Percentiles rank a stretch among this genome's conserved stretches.
Evolutionary conservation across 1,284 basidiomycete genomes (phyloP).

Genomic region (Exsudoporus floridanus): DNA sequence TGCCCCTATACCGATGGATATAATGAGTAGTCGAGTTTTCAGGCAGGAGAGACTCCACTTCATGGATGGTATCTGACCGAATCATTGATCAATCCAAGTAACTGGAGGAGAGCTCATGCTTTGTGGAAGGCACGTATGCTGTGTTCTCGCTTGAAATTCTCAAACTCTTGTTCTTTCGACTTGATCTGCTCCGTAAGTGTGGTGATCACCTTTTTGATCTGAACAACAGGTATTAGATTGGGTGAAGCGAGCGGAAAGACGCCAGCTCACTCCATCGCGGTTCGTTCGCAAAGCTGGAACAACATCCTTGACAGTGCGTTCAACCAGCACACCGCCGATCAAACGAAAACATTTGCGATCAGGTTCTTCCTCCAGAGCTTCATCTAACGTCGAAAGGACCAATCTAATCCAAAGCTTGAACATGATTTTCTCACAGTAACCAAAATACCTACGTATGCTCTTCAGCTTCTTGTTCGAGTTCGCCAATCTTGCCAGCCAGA

Average conservation of each 20-base stretch:
- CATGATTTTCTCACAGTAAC: conserved; percentile 1
- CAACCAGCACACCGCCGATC: conserved; percentile 94
- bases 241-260: not conserved
- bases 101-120: conserved; percentile 20
- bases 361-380: conserved; percentile 77
- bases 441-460: conserved; percentile 69
- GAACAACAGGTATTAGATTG: conserved; percentile 12
- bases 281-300: conserved; percentile 88
- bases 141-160: conserved; percentile 79
- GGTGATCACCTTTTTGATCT: conserved; percentile 81
- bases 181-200: conserved; percentile 84
- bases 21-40: not conserved
- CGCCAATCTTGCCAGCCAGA: conserved; percentile 87
- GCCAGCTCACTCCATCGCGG: conserved; percentile 67
- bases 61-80: not conserved
- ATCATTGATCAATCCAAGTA: conserved; percentile 1
- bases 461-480: conserved; percentile 90
- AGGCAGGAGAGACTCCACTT: not conserved
- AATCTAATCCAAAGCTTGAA: conserved; percentile 52
- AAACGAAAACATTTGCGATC: conserved; percentile 94
- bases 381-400: conserved; percentile 84
- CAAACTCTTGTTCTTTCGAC: conserved; percentile 82
- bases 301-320: conserved; percentile 95
- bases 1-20: not conserved
- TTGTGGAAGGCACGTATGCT: conserved; percentile 65